Conservation (phyloP, 345 rosid species). For the Trapa incisa region DNA sequence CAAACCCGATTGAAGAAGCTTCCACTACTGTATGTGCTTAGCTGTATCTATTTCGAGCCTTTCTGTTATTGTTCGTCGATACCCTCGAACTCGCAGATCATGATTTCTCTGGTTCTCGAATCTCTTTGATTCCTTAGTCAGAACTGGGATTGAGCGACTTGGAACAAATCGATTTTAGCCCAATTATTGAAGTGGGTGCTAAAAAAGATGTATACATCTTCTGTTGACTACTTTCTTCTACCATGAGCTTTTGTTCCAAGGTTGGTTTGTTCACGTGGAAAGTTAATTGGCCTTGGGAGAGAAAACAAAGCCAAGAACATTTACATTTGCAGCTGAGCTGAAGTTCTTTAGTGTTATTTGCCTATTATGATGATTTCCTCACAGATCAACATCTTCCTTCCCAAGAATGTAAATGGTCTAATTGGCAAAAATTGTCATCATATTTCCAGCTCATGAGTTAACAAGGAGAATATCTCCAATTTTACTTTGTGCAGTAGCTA, state of each 20-base stretch:
- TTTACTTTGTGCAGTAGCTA: background rate
- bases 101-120: background rate
- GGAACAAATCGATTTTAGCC: background rate
- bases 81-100: background rate
- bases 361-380: background rate
- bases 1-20: slow-evolving; percentile 19
- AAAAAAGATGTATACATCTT: too few species aligned
- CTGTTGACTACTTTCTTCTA: background rate
- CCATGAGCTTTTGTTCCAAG: background rate
- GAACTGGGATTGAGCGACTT: background rate
- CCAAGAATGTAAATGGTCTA: background rate
- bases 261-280: background rate
- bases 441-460: background rate
- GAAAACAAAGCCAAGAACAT: background rate
- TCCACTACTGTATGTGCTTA: slow-evolving; percentile 8
- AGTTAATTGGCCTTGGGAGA: background rate
- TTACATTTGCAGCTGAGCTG: background rate
- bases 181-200: too few species aligned
- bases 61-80: background rate
- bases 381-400: background rate
- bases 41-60: background rate
- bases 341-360: background rate
- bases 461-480: background rate
- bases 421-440: background rate
- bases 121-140: background rate